These are phyloP conservation scores for Verticillium nubilum DNA, from an alignment of 2,329 filamentous ascomycete species.

Conservation along the genomic window DNA sequence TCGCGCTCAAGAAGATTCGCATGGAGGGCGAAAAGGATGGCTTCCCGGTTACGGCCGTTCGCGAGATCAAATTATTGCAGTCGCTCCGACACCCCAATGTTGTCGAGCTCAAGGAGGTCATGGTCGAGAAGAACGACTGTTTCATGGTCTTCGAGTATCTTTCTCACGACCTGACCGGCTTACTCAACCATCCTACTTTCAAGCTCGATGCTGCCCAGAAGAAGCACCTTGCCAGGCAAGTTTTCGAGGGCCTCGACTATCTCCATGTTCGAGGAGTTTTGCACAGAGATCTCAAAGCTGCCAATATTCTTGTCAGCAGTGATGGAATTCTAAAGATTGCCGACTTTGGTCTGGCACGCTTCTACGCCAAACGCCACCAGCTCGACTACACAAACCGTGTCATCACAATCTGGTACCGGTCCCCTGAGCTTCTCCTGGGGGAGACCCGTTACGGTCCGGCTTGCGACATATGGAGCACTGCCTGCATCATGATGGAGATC, in stretches of 20 bases:
- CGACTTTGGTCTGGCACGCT: conserved; percentile 92
- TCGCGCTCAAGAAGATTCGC: conserved; percentile 83
- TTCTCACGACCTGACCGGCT: conserved; percentile 88
- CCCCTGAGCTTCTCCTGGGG: conserved; percentile 82
- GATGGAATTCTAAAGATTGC: conserved; percentile 86
- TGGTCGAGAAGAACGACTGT: conserved; percentile 98
- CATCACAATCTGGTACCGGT: conserved; percentile 97
- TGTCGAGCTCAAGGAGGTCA: conserved; percentile 80
- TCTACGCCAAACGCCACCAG: conserved; percentile 88
- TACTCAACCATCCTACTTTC: conserved; percentile 92
- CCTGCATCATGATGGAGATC: conserved; percentile 94
- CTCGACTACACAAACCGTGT: conserved; percentile 97
- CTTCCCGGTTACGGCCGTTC: conserved; percentile 84
- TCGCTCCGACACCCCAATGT: conserved; percentile 78
- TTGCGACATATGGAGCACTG: conserved; percentile 95
- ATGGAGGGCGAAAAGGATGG: conserved; percentile 93
- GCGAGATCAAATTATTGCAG: conserved; percentile 89
- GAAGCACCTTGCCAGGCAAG: conserved; percentile 86
- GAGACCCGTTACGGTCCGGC: conserved; percentile 87
- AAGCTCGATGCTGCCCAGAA: conserved; percentile 78
- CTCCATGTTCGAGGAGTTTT: conserved; percentile 89
- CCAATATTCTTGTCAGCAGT: conserved; percentile 92
- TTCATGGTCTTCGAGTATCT: conserved; percentile 99
- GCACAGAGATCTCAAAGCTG: conserved; percentile 96
- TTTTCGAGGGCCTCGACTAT: conserved; percentile 92